phyloP scores from a whole-genome alignment of 441 rosid species.

The Lepidium campestre region DNA sequence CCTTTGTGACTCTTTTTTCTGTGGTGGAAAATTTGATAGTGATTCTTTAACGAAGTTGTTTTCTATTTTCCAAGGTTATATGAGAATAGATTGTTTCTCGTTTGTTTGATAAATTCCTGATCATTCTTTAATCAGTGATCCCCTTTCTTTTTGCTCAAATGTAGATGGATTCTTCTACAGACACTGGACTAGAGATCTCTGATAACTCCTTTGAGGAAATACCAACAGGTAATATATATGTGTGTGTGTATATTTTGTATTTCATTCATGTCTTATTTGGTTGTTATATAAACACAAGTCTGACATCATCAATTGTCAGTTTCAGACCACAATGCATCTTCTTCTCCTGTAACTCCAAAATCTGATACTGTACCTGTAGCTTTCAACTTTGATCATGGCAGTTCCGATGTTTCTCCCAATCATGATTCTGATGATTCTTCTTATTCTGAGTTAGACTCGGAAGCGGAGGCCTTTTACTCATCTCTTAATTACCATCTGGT shows the following conservation, averaged over 20 bases:
- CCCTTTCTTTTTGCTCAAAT: neutral
- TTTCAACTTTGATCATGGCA: slow-evolving; percentile 38
- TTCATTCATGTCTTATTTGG: neutral
- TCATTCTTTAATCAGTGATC: neutral
- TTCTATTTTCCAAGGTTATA: too few species aligned
- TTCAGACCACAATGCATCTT: slow-evolving; percentile 31
- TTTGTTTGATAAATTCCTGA: neutral
- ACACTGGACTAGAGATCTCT: neutral
- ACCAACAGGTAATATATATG: slow-evolving; percentile 27
- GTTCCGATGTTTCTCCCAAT: slow-evolving; percentile 43
- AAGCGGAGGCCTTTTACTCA: slow-evolving; percentile 50
- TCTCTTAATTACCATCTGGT: slow-evolving; percentile 38
- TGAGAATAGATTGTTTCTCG: neutral
- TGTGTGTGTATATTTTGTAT: neutral
- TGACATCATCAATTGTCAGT: slow-evolving; percentile 21
- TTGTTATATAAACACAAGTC: neutral
- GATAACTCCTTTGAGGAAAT: slow-evolving; percentile 27
- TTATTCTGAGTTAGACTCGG: slow-evolving; percentile 60
- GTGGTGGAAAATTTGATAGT: neutral
- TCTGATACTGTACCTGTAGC: slow-evolving; percentile 29
- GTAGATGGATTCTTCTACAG: slow-evolving; percentile 25
- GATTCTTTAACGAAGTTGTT: neutral
- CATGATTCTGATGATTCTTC: slow-evolving; percentile 54
- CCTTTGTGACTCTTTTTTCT: neutral
- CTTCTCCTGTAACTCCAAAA: slow-evolving; percentile 47